Base-by-base conservation (phyloP, 345 rosid genomes). In the Triadica sebifera region DNA sequence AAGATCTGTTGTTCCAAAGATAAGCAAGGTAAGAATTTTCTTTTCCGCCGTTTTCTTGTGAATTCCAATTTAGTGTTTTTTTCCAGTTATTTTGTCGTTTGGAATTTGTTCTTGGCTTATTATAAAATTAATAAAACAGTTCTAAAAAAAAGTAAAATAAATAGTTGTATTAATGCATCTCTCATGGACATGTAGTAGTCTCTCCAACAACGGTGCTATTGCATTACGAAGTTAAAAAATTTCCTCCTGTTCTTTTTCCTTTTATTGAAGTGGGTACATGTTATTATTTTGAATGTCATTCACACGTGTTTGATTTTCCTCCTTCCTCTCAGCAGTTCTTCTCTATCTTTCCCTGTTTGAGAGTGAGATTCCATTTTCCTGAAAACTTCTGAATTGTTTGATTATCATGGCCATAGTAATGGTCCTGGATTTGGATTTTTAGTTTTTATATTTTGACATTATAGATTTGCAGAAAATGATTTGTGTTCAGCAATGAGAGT, bases 1-100 rank as follows among this genome's bases (percentile, higher is more conserved):
- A 71, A 87, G 99, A 84, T 93, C 99, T 75, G 99, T 93, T 57
- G 99, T 95, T 12, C 99, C 99, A 72, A 93, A 91, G 85, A 95
- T 95, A 72, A 95, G 99, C 91, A 95, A 93, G 92, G 99, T 95
- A 85, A 78, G 87, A 81, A 77, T 73, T 74, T 29, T 64, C 20
- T 50, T 65, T 60, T 58, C 12, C 73, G 47, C 62, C 12, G 41
- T 81, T 79, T 66, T 55, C 80, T 56, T 72, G 75, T 80, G 79
- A 71, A 57, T 51, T 75, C 3, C 15, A 57, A 75, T 61, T 29
- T 9, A 39, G 43, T 39, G 13, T 12, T 3, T 22, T 55, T 63
- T 38, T 53, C 2, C 34, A 29, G 29, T 46, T 39, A 12, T 25
- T 58, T 70, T 57, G 8, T 49, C 37, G 12, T 46, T 60, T 13